Conservation (phyloP, 345 rosid genomes). For the Physaria fendleri region DNA sequence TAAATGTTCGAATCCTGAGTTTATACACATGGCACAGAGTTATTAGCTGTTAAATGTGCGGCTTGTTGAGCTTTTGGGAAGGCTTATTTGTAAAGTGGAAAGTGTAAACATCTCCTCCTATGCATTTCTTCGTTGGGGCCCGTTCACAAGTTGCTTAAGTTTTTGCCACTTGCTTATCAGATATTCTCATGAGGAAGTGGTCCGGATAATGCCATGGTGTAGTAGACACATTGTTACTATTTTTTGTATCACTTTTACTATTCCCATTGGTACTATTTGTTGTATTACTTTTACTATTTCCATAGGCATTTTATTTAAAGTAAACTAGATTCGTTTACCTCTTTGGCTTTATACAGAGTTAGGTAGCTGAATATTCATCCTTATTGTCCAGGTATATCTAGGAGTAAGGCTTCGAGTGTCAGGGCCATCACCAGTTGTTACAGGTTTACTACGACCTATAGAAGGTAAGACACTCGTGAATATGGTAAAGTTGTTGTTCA, state of each 20-base stretch:
- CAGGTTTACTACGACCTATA: not conserved
- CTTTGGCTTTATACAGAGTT: not conserved
- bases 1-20: conserved; percentile 28
- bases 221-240: not conserved
- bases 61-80: conserved; percentile 34
- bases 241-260: not conserved
- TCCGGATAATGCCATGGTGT: not conserved
- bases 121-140: not conserved
- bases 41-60: conserved; percentile 45
- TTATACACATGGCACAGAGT: conserved; percentile 32
- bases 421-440: not conserved
- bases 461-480: not conserved
- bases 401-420: not conserved
- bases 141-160: conserved; percentile 10
- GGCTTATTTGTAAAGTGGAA: conserved; percentile 18
- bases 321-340: not conserved
- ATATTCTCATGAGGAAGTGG: conserved; percentile 14
- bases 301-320: not conserved
- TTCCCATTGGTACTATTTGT: too few species aligned
- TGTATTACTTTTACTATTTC: conserved; percentile 19
- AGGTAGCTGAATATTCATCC: conserved; percentile 7
- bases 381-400: conserved; percentile 4
- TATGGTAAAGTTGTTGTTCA: not conserved
- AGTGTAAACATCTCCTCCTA: conserved; percentile 3
- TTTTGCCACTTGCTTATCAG: conserved; percentile 5